Conservation (phyloP, 2,329 filamentous ascomycete species). For the Stemphylium lycopersici region DNA sequence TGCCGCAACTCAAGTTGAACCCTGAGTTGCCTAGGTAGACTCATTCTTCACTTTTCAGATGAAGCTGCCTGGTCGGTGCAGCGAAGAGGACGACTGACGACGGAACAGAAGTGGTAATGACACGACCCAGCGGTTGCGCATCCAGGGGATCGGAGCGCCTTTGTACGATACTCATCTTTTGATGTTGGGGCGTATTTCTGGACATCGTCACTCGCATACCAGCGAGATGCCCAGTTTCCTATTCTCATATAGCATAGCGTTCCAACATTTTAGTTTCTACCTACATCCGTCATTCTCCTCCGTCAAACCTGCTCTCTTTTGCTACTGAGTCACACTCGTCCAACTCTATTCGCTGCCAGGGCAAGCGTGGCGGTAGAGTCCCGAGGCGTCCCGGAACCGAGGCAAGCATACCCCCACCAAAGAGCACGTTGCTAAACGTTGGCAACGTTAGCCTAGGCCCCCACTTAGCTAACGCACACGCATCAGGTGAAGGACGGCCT, state of each 20-base stretch:
- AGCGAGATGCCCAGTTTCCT: neutral
- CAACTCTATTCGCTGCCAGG: neutral
- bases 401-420: conserved; percentile 1
- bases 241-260: conserved; percentile 4
- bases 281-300: neutral
- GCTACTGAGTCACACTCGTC: neutral
- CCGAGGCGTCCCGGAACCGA: neutral
- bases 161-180: conserved; percentile 12
- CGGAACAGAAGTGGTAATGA: conserved; percentile 12
- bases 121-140: conserved; percentile 3
- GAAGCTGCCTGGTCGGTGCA: neutral
- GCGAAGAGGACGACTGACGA: conserved; percentile 12
- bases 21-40: conserved; percentile 30
- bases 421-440: neutral
- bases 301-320: neutral
- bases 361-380: conserved; percentile 2
- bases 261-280: neutral
- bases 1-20: conserved; percentile 41
- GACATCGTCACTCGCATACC: neutral
- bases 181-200: conserved; percentile 3
- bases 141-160: conserved; percentile 3
- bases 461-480: neutral
- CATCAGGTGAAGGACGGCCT: conserved; percentile 13
- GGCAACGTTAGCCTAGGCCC: conserved; percentile 1
- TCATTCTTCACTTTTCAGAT: neutral